phyloP scores from a whole-genome alignment of 2,329 filamentous ascomycete species.

The Dactylellina cionopaga region DNA sequence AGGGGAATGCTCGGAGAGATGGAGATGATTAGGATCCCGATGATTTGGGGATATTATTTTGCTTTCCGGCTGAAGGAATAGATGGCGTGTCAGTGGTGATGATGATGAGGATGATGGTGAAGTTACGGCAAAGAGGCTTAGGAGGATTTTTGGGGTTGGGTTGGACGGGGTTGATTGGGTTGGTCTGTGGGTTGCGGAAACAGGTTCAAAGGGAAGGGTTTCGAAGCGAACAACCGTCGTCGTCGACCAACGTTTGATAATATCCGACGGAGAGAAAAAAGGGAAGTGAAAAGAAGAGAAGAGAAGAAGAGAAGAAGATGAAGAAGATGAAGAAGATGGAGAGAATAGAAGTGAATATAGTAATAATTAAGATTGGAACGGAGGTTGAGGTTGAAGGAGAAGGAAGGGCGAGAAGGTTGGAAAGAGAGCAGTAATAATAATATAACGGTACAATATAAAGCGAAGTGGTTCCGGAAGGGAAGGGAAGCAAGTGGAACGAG shows the following conservation, averaged over 20 bases:
- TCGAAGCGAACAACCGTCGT: constrained; percentile 15
- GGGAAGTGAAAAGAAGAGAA: not conserved
- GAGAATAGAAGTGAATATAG: not conserved
- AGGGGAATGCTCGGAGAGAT: too few relatives aligned
- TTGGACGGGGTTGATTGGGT: not conserved
- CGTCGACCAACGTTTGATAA: not conserved
- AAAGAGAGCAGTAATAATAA: not conserved
- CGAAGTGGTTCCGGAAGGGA: constrained; percentile 11
- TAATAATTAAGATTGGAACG: not conserved
- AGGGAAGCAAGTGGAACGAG: constrained; percentile 14
- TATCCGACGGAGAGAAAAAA: not conserved
- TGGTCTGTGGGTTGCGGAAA: not conserved
- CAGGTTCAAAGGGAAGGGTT: constrained; percentile 12
- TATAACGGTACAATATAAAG: too few relatives aligned
- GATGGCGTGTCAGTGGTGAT: not conserved
- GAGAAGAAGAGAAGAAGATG: not conserved
- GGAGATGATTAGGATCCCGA: not conserved
- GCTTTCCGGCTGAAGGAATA: not conserved
- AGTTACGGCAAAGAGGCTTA: not conserved
- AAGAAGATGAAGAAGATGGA: not conserved
- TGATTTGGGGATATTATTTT: not conserved
- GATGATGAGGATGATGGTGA: not conserved
- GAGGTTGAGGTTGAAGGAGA: constrained; percentile 13
- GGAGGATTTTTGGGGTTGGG: not conserved
- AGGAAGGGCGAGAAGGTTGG: constrained; percentile 26